Conservation (phyloP, 371 early-diverging fungal genomes). For the Lichtheimia hyalospora region DNA sequence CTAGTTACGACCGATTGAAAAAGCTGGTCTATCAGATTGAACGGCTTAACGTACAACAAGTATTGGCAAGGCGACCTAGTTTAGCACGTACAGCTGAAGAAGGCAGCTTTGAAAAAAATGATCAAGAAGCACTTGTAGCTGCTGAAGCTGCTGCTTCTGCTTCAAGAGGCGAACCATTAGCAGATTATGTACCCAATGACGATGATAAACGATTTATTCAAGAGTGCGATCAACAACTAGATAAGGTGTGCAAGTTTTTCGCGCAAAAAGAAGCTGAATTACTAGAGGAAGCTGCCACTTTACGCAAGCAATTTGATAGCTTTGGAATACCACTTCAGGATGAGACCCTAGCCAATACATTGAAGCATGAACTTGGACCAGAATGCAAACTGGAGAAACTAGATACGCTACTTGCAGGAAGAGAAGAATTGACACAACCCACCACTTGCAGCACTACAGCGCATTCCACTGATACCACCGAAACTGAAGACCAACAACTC, state of each 20-base stretch:
- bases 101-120: not conserved
- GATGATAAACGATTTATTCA: conserved; percentile 9
- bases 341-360: not conserved
- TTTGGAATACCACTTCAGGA: conserved; percentile 7
- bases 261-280: conserved; percentile 10
- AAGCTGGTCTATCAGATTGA: conserved; percentile 20
- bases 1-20: conserved; percentile 20
- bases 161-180: too few species aligned
- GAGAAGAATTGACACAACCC: not conserved
- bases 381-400: conserved; percentile 4
- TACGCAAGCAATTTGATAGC: conserved; percentile 13
- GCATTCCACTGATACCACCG: too few species aligned
- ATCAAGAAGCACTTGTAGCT: too few species aligned
- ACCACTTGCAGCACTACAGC: too few species aligned
- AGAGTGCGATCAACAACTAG: conserved; percentile 15
- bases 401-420: conserved; percentile 5
- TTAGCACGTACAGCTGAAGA: conserved; percentile 5
- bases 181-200: conserved; percentile 1
- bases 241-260: conserved; percentile 20
- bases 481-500: not conserved
- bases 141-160: too few species aligned
- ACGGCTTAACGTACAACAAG: conserved; percentile 12
- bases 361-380: not conserved
- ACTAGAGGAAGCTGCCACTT: conserved; percentile 4
- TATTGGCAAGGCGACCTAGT: conserved; percentile 1